Evolutionary conservation across 371 early-diverging fungal genomes (phyloP).

Genomic region (Umbelopsis sp.): DNA sequence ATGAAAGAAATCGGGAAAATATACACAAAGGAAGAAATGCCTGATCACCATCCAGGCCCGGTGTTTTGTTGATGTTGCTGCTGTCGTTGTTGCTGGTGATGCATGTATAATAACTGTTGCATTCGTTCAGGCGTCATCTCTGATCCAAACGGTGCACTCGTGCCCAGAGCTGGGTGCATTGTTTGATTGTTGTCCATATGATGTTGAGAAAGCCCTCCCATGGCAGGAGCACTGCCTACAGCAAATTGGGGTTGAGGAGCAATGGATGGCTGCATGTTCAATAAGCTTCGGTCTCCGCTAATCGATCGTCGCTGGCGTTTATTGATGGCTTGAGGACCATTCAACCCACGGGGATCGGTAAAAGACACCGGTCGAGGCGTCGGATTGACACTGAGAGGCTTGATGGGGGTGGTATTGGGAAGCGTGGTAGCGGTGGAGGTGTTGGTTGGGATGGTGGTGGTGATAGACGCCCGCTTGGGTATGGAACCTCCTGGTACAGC

Average conservation of each 20-base stretch:
- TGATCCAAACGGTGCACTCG: slow-evolving; percentile 10
- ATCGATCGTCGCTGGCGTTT: slow-evolving; percentile 10
- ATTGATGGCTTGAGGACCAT: slow-evolving; percentile 2
- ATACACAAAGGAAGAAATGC: slow-evolving; percentile 1
- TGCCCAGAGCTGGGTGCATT: background rate
- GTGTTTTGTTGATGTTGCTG: slow-evolving; percentile 14
- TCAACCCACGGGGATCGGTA: background rate
- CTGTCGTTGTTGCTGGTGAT: slow-evolving; percentile 12
- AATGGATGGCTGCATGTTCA: slow-evolving; percentile 13
- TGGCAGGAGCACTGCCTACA: background rate
- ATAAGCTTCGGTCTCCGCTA: slow-evolving; percentile 4
- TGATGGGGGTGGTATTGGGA: background rate
- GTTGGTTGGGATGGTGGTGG: too few relatives aligned
- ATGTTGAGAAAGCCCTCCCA: background rate
- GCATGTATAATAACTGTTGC: slow-evolving; percentile 13
- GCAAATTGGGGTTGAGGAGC: slow-evolving; percentile 13
- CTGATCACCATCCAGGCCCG: slow-evolving; percentile 13
- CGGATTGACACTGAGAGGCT: background rate
- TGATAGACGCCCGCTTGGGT: slow-evolving; percentile 8
- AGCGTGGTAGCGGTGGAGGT: too few relatives aligned
- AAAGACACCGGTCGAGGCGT: background rate
- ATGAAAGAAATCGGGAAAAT: background rate
- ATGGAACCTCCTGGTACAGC: slow-evolving; percentile 10
- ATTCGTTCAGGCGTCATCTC: slow-evolving; percentile 13
- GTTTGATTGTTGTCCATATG: background rate